A percentile compares a stretch with the other conserved stretches of the same genome.
Conservation (phyloP, 2,329 filamentous ascomycete species). For the Fusarium irregulare region DNA sequence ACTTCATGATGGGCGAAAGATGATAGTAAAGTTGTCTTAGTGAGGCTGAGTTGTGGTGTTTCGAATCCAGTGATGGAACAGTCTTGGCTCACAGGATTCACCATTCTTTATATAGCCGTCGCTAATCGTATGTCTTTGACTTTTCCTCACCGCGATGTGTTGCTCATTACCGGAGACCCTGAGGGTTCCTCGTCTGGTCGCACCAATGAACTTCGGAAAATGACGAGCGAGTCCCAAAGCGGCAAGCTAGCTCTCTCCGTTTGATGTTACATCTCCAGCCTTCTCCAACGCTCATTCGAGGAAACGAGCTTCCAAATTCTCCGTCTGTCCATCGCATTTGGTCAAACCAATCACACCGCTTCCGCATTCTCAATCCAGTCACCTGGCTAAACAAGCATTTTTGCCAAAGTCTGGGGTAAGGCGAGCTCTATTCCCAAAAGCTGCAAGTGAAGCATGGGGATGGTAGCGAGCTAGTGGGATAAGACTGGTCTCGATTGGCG, state of each 20-base stretch:
- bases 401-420: conserved; percentile 30
- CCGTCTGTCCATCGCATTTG: conserved; percentile 15
- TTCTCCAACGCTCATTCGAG: conserved; percentile 28
- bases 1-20: conserved; percentile 30
- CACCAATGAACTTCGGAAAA: conserved; percentile 19
- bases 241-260: conserved; percentile 28
- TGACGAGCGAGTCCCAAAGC: conserved; percentile 9
- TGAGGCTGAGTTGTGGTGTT: neutral
- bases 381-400: conserved; percentile 8
- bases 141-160: neutral
- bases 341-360: conserved; percentile 5
- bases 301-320: conserved; percentile 22
- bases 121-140: neutral
- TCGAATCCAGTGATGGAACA: neutral
- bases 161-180: neutral
- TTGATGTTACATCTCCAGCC: conserved; percentile 28
- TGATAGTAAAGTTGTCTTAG: neutral
- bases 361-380: neutral
- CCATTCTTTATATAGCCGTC: conserved; percentile 24
- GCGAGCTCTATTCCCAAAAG: neutral
- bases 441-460: conserved; percentile 1
- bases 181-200: neutral
- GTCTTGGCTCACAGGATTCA: conserved; percentile 11
- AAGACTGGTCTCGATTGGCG: conserved; percentile 19
- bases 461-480: neutral